A percentile compares a stretch with the other conserved stretches of the same genome.
These are phyloP conservation scores for Daldinia bambusicola DNA, from an alignment of 495 filamentous ascomycete genomes.

Conservation along the genomic window DNA sequence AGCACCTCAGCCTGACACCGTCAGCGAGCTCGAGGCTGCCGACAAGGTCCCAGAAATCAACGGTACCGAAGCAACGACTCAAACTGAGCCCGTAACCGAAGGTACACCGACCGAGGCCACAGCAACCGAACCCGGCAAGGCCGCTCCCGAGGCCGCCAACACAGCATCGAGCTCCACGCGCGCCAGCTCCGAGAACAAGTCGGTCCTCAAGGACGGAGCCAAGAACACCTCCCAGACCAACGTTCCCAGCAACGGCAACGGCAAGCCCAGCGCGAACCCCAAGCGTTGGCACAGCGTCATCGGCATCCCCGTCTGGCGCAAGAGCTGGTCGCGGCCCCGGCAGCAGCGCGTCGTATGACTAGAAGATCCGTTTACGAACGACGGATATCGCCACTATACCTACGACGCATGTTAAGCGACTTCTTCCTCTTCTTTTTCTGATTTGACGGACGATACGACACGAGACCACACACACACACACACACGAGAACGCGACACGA, in stretches of 20 bases:
- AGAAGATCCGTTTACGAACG: neutral
- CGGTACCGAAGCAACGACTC: neutral
- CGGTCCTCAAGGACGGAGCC: constrained; percentile 1
- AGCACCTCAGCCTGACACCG: constrained; percentile 5
- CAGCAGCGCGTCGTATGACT: constrained; percentile 27
- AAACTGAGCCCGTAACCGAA: constrained; percentile 1
- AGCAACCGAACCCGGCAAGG: neutral
- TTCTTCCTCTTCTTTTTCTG: neutral
- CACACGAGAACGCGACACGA: neutral
- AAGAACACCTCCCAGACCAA: constrained; percentile 3
- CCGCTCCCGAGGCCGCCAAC: neutral
- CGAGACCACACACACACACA: constrained; percentile 7
- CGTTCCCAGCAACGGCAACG: constrained; percentile 2
- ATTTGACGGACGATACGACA: constrained; percentile 6
- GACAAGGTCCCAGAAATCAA: constrained; percentile 1
- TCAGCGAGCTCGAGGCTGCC: constrained; percentile 15
- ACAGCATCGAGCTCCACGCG: constrained; percentile 4
- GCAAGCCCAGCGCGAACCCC: neutral
- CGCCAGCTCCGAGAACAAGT: constrained; percentile 16
- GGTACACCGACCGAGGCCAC: neutral
- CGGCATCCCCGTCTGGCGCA: constrained; percentile 28
- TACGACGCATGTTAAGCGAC: neutral
- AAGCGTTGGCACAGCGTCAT: constrained; percentile 34
- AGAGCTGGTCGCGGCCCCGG: constrained; percentile 24
- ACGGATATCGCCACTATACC: constrained; percentile 1